Evolutionary conservation across 208 protist genomes (phyloP).

Genomic region (Leishmania lainsoni): DNA sequence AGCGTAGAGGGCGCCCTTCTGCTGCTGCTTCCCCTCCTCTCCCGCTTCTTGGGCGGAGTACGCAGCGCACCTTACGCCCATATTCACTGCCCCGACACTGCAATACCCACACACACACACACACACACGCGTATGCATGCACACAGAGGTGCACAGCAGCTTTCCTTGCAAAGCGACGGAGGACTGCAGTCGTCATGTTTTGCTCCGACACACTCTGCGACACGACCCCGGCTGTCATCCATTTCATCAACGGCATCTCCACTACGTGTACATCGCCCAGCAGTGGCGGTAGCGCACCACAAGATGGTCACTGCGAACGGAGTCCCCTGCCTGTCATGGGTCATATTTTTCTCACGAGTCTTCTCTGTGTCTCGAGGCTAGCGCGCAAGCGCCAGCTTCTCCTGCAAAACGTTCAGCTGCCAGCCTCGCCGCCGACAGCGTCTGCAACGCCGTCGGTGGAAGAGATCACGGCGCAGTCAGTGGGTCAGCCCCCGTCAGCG

Average conservation of each 20-base stretch:
- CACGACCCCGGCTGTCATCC: slow-evolving; percentile 20
- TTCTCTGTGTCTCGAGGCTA: slow-evolving; percentile 15
- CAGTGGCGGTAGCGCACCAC: neutral
- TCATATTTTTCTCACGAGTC: slow-evolving; percentile 19
- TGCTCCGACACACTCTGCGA: slow-evolving; percentile 13
- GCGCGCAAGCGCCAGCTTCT: slow-evolving; percentile 25
- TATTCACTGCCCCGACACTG: too few species aligned
- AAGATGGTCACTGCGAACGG: neutral
- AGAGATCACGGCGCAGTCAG: neutral
- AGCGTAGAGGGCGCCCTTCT: too few species aligned
- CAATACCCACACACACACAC: neutral
- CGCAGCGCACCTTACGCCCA: too few species aligned
- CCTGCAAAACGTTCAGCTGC: neutral
- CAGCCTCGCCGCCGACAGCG: neutral
- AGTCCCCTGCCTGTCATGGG: neutral
- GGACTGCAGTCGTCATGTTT: slow-evolving; percentile 1
- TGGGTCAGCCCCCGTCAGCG: neutral
- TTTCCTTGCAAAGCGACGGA: neutral
- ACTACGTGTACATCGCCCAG: neutral
- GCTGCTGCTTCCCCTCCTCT: too few species aligned
- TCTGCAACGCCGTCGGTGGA: neutral
- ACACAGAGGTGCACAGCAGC: neutral
- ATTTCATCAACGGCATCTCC: slow-evolving; percentile 3
- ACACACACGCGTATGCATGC: neutral
- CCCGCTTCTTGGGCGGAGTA: too few species aligned